Conservation (phyloP, 1,284 basidiomycete genomes). For the Porogramme epimiltina region DNA sequence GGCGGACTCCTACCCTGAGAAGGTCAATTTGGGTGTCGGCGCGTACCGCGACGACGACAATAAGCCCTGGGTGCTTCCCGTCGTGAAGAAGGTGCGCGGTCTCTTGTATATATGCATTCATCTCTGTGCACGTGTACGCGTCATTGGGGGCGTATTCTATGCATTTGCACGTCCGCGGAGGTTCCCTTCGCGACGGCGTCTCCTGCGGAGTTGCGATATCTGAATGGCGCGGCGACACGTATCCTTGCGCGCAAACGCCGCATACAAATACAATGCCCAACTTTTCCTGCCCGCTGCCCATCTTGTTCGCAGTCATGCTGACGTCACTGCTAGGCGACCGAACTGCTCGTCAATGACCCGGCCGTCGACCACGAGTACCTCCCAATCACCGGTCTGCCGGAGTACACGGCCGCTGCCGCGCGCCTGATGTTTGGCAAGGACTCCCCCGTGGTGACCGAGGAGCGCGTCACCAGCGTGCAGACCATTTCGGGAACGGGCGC, state of each 20-base stretch:
- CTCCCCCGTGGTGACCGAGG: constrained; percentile 74
- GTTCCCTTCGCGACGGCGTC: background rate
- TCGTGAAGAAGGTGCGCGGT: constrained; percentile 76
- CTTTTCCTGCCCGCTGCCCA: background rate
- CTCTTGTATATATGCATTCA: too few species aligned
- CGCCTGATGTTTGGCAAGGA: constrained; percentile 80
- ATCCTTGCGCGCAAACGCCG: too few species aligned
- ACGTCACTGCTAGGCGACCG: constrained; percentile 60
- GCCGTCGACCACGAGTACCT: constrained; percentile 92
- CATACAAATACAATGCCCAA: too few species aligned
- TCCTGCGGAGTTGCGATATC: background rate
- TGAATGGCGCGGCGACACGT: too few species aligned
- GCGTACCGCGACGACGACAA: constrained; percentile 87
- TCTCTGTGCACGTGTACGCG: too few species aligned
- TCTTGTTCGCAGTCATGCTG: background rate
- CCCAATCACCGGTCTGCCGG: constrained; percentile 85
- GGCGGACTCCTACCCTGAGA: constrained; percentile 76
- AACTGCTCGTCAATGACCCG: constrained; percentile 70
- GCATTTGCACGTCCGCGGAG: background rate
- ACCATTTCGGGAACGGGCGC: constrained; percentile 97
- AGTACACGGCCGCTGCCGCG: constrained; percentile 80
- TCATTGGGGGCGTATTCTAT: too few species aligned
- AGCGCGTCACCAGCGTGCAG: constrained; percentile 78
- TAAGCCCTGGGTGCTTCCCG: constrained; percentile 92
- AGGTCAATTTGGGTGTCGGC: constrained; percentile 92